These are phyloP conservation scores for Colletotrichum filicis DNA, from an alignment of 2,329 filamentous ascomycete genomes.

Conservation along the genomic window DNA sequence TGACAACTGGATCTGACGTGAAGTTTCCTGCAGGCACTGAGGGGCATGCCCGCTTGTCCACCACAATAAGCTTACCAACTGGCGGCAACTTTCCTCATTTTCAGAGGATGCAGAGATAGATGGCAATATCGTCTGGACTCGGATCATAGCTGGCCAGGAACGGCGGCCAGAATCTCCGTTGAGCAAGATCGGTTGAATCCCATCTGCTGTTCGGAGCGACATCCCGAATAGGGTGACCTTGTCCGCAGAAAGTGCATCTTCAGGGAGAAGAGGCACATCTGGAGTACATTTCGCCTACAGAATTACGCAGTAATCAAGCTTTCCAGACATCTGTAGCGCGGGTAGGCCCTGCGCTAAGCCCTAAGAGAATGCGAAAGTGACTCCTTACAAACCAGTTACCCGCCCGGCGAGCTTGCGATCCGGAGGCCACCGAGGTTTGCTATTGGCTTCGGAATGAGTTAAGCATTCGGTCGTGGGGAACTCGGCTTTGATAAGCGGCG, in stretches of 20 bases:
- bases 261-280: neutral
- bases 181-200: neutral
- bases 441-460: constrained; percentile 11
- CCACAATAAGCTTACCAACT: neutral
- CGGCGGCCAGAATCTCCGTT: neutral
- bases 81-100: neutral
- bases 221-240: constrained; percentile 2
- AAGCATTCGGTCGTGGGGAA: constrained; percentile 22
- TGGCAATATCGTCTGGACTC: neutral
- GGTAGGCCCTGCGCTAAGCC: constrained; percentile 22
- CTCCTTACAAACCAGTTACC: constrained; percentile 10
- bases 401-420: neutral
- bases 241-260: neutral
- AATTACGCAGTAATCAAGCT: neutral
- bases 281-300: constrained; percentile 1
- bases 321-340: neutral
- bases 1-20: neutral
- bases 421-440: neutral
- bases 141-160: neutral
- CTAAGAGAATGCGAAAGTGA: constrained; percentile 5
- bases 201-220: neutral
- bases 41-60: neutral
- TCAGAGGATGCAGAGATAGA: neutral
- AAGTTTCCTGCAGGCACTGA: neutral
- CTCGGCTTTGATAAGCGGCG: neutral